These are phyloP conservation scores for Pseudohyphozyma bogoriensis DNA, from an alignment of 768 basidiomycete genomes.

Conservation along the genomic window DNA sequence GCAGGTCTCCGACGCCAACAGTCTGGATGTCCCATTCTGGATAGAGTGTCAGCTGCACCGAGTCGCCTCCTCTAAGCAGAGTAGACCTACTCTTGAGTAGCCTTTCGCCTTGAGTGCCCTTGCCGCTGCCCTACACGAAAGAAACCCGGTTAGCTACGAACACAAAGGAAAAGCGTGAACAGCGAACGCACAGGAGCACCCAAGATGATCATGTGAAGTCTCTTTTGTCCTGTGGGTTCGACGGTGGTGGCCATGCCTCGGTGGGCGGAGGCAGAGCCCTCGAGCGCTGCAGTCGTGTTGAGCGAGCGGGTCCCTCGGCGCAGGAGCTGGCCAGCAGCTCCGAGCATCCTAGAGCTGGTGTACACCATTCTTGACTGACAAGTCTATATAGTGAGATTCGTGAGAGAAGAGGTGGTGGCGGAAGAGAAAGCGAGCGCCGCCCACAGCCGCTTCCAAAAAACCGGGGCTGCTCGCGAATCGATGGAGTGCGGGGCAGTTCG, in stretches of 20 bases:
- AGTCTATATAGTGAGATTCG: too few relatives aligned
- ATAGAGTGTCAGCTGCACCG: background rate
- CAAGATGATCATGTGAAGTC: conserved; percentile 29
- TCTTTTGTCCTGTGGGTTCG: background rate
- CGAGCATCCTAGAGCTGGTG: background rate
- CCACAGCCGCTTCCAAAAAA: too few relatives aligned
- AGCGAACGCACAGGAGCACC: conserved; percentile 22
- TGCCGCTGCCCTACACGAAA: conserved; percentile 35
- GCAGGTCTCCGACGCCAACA: conserved; percentile 72
- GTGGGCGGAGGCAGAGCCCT: background rate
- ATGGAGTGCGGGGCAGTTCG: too few relatives aligned
- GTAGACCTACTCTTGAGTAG: conserved; percentile 48
- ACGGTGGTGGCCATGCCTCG: background rate
- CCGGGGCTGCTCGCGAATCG: too few relatives aligned
- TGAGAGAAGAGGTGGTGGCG: too few relatives aligned
- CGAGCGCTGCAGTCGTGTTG: too few relatives aligned
- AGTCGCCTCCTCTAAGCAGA: background rate
- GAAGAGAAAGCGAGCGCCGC: too few relatives aligned
- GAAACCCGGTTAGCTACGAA: background rate
- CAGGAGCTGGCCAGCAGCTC: background rate
- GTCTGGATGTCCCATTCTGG: conserved; percentile 60
- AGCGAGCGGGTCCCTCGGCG: too few relatives aligned
- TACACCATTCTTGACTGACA: too few relatives aligned
- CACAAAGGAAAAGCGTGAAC: background rate
- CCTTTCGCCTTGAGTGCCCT: conserved; percentile 69